A percentile compares a stretch with the other conserved stretches of the same genome.
phyloP scores from a whole-genome alignment of 140 eudicot genomes.

The Stevia rebaudiana region DNA sequence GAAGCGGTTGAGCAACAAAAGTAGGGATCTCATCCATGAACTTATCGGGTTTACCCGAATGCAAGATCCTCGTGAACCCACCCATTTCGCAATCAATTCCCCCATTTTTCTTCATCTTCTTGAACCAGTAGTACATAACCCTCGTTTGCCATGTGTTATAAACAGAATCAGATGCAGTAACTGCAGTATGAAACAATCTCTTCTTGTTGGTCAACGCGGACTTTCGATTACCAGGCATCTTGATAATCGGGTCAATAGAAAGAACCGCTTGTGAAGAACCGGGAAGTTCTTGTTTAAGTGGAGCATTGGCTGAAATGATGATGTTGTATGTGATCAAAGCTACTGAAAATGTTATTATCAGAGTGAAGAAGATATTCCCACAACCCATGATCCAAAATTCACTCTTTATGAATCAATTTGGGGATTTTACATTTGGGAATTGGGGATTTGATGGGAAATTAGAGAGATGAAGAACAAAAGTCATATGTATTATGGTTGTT shows the following conservation, averaged over 20 bases:
- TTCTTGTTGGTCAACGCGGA: conserved; percentile 29
- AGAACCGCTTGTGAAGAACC: conserved; percentile 32
- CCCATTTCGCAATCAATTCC: conserved; percentile 77
- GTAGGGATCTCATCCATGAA: conserved; percentile 99
- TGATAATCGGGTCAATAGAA: conserved; percentile 63
- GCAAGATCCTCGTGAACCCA: conserved; percentile 94
- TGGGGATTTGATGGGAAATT: conserved; percentile 8
- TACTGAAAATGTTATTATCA: conserved; percentile 55
- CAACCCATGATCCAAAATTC: conserved; percentile 50
- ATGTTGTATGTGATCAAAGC: conserved; percentile 84
- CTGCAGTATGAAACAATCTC: conserved; percentile 91
- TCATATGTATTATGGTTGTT: conserved; percentile 22
- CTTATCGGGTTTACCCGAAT: conserved; percentile 67
- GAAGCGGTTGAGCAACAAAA: conserved; percentile 91
- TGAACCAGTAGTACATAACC: conserved; percentile 97
- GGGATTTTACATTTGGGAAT: conserved; percentile 13
- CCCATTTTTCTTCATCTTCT: conserved; percentile 44
- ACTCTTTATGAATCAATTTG: neutral
- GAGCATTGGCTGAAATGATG: conserved; percentile 77
- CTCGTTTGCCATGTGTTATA: conserved; percentile 95
- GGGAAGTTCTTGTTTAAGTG: conserved; percentile 73
- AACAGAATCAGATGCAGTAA: conserved; percentile 80
- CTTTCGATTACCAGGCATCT: conserved; percentile 50
- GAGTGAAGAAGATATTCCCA: conserved; percentile 64
- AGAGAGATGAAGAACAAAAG: conserved; percentile 7